Base-by-base conservation (phyloP, 352 stramenopile genomes). In the Globisporangium irregulare region DNA sequence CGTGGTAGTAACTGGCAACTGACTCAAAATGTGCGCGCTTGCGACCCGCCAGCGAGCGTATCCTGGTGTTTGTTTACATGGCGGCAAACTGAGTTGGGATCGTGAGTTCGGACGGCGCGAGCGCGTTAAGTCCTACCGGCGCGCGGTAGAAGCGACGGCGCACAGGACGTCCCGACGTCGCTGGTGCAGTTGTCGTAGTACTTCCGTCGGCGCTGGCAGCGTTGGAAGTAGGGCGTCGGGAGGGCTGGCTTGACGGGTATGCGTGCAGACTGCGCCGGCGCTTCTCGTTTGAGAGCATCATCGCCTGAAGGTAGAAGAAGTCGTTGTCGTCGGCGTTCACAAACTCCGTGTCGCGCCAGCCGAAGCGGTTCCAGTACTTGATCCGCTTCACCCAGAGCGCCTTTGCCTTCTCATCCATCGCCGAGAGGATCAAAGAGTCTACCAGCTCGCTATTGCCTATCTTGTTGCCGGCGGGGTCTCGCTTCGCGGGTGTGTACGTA, bases 321-420 rank as follows among this genome's bases (percentile, higher is more conserved):
- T 91, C 82, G 32, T 67, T 68, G 34, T 72, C 73, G 7, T 74
- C 70, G 0, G 78, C 85, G 1, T 67, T 63, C 36, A 93, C 74
- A 22, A 79, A 66, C 56, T 73, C 70, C 0, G 79, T 82, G 8
- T 90, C 85, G 56, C 80, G 73, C 85, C 85, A 93, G 29, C 81
- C 85, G 59, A 86, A 91, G 56, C 82, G 82, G 25, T 86, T 87
- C 85, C 85, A 93, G 36, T 78, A 71, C 22, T 74, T 74, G 64
- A 93, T 77, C 43, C 80, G 82, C 69, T 87, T 84, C 38, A 93
- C 75, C 85, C 85, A 93, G 7, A 83, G 65, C 34, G 83, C 73
- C 64, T 89, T 89, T 3, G 74, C 57, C 32, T 65, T 62, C 32
- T 77, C 64, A 54, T 90, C 78, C 0, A 68, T 70, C 24, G 85